Conservation (phyloP, 495 filamentous ascomycete species). For the Xylaria telfairii region DNA sequence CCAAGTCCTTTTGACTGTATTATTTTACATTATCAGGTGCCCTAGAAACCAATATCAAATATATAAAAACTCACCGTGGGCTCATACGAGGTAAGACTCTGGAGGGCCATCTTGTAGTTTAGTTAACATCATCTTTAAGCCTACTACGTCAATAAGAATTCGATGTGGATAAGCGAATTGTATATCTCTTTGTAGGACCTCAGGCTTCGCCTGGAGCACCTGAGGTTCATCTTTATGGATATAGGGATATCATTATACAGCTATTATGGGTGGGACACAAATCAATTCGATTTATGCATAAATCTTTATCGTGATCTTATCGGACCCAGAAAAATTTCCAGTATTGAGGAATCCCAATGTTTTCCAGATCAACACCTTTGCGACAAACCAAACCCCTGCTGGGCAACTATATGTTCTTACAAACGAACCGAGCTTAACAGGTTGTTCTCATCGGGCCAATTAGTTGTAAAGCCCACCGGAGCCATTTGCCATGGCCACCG, state of each 20-base stretch:
- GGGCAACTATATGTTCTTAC: background rate
- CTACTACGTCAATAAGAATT: too few species aligned
- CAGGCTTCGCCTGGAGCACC: too few species aligned
- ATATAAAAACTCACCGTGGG: background rate
- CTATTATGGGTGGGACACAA: background rate
- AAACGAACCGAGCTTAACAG: background rate
- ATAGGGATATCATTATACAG: background rate
- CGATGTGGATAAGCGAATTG: background rate
- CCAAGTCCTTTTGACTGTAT: background rate
- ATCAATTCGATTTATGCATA: slow-evolving; percentile 6
- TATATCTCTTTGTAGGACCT: too few species aligned
- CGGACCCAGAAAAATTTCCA: slow-evolving; percentile 40
- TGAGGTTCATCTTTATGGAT: background rate
- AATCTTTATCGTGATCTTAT: slow-evolving; percentile 35
- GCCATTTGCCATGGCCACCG: slow-evolving; percentile 25
- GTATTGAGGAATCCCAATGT: slow-evolving; percentile 13
- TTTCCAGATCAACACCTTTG: slow-evolving; percentile 15
- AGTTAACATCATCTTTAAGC: background rate
- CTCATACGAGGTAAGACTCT: background rate
- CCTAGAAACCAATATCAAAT: background rate
- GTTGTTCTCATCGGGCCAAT: background rate
- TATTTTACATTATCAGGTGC: background rate
- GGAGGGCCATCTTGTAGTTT: too few species aligned
- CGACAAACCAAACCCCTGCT: slow-evolving; percentile 6
- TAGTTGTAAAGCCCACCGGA: background rate